Base-by-base conservation (phyloP, 1,284 basidiomycete genomes). In the Volvariella volvacea region DNA sequence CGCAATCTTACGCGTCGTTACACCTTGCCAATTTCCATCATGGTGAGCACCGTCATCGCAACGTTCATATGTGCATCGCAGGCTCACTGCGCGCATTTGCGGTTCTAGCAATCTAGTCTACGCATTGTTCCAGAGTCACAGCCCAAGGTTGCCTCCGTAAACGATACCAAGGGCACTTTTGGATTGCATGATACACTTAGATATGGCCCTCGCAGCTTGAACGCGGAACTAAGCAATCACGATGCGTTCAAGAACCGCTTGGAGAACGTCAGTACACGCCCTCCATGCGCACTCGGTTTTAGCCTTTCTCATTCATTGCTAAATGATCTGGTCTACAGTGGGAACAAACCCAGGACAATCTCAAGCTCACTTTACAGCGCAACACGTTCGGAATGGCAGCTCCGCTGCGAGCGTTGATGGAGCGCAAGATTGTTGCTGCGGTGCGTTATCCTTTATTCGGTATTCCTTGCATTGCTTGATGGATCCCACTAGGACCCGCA, bases 321-420 rank as follows among this genome's bases (percentile, higher is more conserved):
- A n/a, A n/a, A n/a, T n/a, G n/a, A n/a, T n/a, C n/a, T 28, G 25
- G 12, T 20, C 7, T 20, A 36, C 46, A 96, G 92, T 99, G 95
- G 95, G 83, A 92, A 46, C 83, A 83, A 52, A 94, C 94, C 3
- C 92, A 95, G 61, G 86, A 92, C 61, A 87, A 88, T 61, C 62
- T 94, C 46, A 88, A 88, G 62, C 71, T 96, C 49, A 92, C 81
- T 37, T 70, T 96, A 66, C 80, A 92, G 61, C 79, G 94, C 44
- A 85, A 93, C 64, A 66, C 85, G 31, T 88, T 86, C 58, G 95
- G 95, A 31, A 62, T 98, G 52, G 89, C 90, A 54, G 84, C 88
- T 30, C 95, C 95, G 3, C 78, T 96, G 61, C 78, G 93, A 37
- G 71, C 83, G 47, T 71, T 95, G 55, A 98, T 99, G 95, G 95